These are phyloP conservation scores for Rhytidhysteron rufulum DNA, from an alignment of 2,329 filamentous ascomycete species.

Conservation along the genomic window DNA sequence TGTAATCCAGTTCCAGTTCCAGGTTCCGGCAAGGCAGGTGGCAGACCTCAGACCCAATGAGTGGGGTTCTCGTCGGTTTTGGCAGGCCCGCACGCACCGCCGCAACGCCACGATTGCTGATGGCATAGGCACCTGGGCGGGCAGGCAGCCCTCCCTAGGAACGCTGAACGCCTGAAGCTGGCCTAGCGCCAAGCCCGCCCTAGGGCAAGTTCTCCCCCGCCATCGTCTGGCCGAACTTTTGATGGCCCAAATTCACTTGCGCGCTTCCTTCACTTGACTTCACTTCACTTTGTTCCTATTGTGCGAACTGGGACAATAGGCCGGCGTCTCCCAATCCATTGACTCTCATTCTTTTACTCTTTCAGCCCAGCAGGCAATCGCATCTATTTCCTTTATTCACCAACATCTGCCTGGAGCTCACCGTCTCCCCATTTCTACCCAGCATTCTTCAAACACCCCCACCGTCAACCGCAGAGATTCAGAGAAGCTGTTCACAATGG, in stretches of 20 bases:
- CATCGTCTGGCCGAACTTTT: too few relatives aligned
- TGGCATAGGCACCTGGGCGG: too few relatives aligned
- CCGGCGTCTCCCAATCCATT: background rate
- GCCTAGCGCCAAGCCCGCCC: too few relatives aligned
- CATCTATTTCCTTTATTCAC: background rate
- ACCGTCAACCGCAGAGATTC: background rate
- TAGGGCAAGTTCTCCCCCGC: too few relatives aligned
- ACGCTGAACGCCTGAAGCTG: too few relatives aligned
- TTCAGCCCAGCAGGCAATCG: background rate
- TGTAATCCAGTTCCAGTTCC: background rate
- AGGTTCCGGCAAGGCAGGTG: background rate
- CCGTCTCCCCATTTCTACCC: background rate
- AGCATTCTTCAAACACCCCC: background rate
- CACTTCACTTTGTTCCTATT: background rate
- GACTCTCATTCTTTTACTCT: background rate
- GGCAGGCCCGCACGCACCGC: too few relatives aligned
- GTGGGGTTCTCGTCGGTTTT: too few relatives aligned
- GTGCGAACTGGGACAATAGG: background rate
- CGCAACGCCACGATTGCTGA: too few relatives aligned
- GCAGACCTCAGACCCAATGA: too few relatives aligned
- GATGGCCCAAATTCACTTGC: too few relatives aligned
- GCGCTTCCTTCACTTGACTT: too few relatives aligned
- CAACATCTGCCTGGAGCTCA: background rate
- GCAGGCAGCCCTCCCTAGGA: too few relatives aligned
- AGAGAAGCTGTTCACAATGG: background rate